phyloP scores from a whole-genome alignment of 2,329 filamentous ascomycete genomes.

The Ascochyta rabiei region DNA sequence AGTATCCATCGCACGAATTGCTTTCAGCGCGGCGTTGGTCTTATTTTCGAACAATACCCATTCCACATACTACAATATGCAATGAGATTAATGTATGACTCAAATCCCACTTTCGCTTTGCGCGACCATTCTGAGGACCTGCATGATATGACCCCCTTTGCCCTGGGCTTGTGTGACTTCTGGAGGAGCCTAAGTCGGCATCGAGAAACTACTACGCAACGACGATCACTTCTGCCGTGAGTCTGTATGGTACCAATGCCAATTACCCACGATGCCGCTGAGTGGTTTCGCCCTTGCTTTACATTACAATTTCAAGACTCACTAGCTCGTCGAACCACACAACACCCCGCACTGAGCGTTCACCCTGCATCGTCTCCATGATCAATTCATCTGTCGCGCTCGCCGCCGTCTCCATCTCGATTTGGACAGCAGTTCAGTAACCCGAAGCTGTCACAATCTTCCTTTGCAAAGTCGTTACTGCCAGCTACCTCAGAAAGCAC shows the following conservation, averaged over 20 bases:
- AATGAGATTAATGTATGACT: background rate
- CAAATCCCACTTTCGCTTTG: background rate
- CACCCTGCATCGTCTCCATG: constrained; percentile 7
- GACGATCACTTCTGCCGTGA: too few species aligned
- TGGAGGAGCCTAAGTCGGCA: too few species aligned
- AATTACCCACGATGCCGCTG: background rate
- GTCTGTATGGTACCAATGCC: background rate
- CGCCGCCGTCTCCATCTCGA: background rate
- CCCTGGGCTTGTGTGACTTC: too few species aligned
- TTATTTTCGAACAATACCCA: background rate
- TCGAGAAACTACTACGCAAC: too few species aligned
- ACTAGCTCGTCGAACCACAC: constrained; percentile 1
- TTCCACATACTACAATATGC: background rate
- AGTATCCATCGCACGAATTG: background rate
- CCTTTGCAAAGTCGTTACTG: background rate
- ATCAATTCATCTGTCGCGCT: background rate
- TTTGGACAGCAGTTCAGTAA: background rate
- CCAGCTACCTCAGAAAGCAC: background rate
- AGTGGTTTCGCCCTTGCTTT: background rate
- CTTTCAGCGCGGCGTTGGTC: constrained; percentile 13
- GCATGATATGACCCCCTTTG: too few species aligned
- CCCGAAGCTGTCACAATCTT: background rate
- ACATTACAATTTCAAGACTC: background rate
- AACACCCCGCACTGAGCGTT: constrained; percentile 2
- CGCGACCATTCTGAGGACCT: too few species aligned